These are phyloP conservation scores for Lachnellula occidentalis DNA, from an alignment of 2,329 filamentous ascomycete genomes.

Conservation along the genomic window DNA sequence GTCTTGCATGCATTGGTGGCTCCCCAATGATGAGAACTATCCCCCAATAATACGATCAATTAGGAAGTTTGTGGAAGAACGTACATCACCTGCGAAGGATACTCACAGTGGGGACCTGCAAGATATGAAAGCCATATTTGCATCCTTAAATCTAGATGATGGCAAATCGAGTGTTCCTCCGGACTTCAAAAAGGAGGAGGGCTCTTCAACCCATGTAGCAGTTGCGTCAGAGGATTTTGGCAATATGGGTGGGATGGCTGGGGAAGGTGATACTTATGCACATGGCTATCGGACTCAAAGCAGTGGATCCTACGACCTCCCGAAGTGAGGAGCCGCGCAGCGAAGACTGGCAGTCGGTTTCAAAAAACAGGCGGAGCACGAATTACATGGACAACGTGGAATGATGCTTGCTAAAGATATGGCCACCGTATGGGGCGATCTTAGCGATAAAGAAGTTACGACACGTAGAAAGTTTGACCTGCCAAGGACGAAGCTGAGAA, in stretches of 20 bases:
- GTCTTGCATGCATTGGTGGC: conserved; percentile 78
- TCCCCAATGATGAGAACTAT: conserved; percentile 74
- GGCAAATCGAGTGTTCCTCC: conserved; percentile 12
- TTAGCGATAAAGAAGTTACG: no score
- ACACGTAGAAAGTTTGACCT: no score
- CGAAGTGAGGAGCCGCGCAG: neutral
- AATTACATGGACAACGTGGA: no score
- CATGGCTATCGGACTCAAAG: conserved; percentile 11
- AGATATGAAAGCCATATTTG: conserved; percentile 71
- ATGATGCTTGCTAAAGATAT: no score
- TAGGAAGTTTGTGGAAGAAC: conserved; percentile 74
- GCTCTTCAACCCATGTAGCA: conserved; percentile 1
- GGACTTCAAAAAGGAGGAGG: conserved; percentile 6
- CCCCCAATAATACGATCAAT: conserved; percentile 69
- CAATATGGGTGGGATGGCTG: conserved; percentile 5
- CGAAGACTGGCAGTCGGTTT: neutral
- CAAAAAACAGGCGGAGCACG: neutral
- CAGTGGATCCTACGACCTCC: neutral
- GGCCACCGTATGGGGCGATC: no score
- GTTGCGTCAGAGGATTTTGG: conserved; percentile 6
- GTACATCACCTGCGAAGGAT: conserved; percentile 55
- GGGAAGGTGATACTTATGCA: conserved; percentile 12
- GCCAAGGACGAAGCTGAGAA: no score
- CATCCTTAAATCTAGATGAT: conserved; percentile 51
- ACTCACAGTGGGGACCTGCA: conserved; percentile 60